A percentile compares a stretch with the other conserved stretches of the same genome.
Evolutionary conservation across 805 yeast species (phyloP).

Genomic region (Kluyveromyces wickerhamii): DNA sequence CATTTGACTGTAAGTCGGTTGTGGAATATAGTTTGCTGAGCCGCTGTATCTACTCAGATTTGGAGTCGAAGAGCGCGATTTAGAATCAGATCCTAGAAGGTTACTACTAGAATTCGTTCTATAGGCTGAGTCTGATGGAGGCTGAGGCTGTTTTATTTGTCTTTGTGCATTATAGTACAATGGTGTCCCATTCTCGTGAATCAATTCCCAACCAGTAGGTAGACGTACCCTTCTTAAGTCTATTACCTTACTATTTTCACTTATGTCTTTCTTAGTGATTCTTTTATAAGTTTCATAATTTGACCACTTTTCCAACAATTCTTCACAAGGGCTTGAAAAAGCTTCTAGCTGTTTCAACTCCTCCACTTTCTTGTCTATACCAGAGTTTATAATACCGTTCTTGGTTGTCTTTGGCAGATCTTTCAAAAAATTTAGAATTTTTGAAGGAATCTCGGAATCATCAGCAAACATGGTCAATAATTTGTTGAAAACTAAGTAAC

Average conservation of each 20-base stretch:
- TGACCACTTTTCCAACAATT: constrained; percentile 61
- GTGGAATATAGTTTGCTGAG: constrained; percentile 1
- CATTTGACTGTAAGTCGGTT: neutral
- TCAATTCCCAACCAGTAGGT: constrained; percentile 30
- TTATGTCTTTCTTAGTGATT: constrained; percentile 52
- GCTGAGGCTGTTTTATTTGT: constrained; percentile 24
- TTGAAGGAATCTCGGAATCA: constrained; percentile 36
- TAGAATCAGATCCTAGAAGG: neutral
- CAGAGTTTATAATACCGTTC: constrained; percentile 67
- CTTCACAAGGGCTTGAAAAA: constrained; percentile 25
- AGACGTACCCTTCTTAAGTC: constrained; percentile 28
- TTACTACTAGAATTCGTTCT: neutral
- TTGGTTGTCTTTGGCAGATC: constrained; percentile 68
- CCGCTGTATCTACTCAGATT: constrained; percentile 2
- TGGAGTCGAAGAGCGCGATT: constrained; percentile 7
- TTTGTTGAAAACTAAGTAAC: constrained; percentile 69
- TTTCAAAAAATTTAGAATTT: constrained; percentile 49
- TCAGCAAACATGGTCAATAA: constrained; percentile 37
- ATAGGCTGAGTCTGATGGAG: constrained; percentile 20
- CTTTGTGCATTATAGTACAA: constrained; percentile 27
- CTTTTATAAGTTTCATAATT: constrained; percentile 72
- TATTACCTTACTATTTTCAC: constrained; percentile 18
- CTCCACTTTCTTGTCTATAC: constrained; percentile 57
- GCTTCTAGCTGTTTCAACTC: constrained; percentile 29
- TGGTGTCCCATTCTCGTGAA: constrained; percentile 29